Evolutionary conservation across 257 asterid species (phyloP).

Genomic region (Solanum bulbocastanum): DNA sequence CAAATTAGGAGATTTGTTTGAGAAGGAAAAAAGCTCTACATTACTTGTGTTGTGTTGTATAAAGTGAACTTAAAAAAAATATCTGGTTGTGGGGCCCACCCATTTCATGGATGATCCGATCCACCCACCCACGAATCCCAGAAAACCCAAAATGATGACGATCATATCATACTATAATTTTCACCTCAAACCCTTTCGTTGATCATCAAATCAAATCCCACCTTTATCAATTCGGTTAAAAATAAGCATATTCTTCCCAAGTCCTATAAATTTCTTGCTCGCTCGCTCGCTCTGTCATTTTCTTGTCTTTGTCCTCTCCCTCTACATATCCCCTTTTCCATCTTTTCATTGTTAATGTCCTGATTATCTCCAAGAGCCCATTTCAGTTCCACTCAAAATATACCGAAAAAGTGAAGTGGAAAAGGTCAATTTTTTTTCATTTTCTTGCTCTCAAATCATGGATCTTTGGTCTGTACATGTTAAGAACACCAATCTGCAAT

Average conservation of each 20-base stretch:
- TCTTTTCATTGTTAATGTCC: not conserved
- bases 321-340: not conserved
- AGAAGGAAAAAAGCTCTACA: too few species aligned
- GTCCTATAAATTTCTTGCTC: not conserved
- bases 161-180: not conserved
- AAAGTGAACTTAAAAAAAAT: not conserved
- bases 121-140: not conserved
- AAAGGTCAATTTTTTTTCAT: not conserved
- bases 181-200: not conserved
- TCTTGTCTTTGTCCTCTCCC: not conserved
- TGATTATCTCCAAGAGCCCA: not conserved
- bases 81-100: not conserved
- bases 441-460: conserved; percentile 12
- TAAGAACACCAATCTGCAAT: conserved; percentile 24
- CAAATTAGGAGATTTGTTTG: too few species aligned
- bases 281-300: not conserved
- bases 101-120: not conserved
- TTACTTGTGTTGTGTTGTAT: not conserved
- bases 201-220: not conserved
- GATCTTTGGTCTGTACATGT: conserved; percentile 45
- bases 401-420: not conserved
- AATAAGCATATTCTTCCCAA: not conserved
- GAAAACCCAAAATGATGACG: not conserved
- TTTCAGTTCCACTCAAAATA: not conserved
- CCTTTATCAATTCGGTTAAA: not conserved